phyloP scores from a whole-genome alignment of 192 early-diverging fungal genomes.

The Backusella sp. region DNA sequence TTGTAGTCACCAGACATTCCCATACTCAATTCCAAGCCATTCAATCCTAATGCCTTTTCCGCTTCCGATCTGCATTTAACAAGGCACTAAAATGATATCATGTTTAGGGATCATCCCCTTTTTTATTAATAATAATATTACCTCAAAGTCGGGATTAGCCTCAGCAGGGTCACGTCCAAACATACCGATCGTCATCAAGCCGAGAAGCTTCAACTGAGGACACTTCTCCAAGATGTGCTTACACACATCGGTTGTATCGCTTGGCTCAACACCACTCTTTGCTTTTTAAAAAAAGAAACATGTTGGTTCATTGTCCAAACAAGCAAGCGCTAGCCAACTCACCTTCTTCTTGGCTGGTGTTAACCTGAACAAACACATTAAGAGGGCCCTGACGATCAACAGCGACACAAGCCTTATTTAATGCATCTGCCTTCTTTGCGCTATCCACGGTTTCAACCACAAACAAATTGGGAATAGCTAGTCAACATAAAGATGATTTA shows the following conservation, averaged over 20 bases:
- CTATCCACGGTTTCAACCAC: slow-evolving; percentile 92
- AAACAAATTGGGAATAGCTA: slow-evolving; percentile 83
- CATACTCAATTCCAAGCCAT: slow-evolving; percentile 83
- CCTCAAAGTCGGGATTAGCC: slow-evolving; percentile 77
- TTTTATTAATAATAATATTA: slow-evolving; percentile 26
- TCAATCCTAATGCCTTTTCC: slow-evolving; percentile 32
- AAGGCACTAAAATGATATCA: slow-evolving; percentile 28
- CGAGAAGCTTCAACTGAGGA: slow-evolving; percentile 64
- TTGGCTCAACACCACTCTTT: slow-evolving; percentile 75
- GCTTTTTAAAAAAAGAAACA: slow-evolving; percentile 38
- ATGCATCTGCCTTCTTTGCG: slow-evolving; percentile 73
- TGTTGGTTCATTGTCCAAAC: not conserved
- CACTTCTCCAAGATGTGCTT: slow-evolving; percentile 67
- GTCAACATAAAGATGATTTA: not conserved
- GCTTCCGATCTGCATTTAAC: slow-evolving; percentile 40
- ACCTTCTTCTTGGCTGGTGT: slow-evolving; percentile 91
- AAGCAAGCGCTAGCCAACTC: not conserved
- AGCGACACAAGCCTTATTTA: slow-evolving; percentile 74
- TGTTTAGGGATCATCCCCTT: not conserved
- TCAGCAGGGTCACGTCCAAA: slow-evolving; percentile 46
- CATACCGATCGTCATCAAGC: slow-evolving; percentile 98
- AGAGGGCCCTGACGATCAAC: slow-evolving; percentile 53
- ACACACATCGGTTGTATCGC: slow-evolving; percentile 53
- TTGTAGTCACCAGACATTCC: slow-evolving; percentile 98
- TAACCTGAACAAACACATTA: slow-evolving; percentile 89